A percentile compares a stretch with the other conserved stretches of the same genome.
Evolutionary conservation across 1,284 basidiomycete genomes (phyloP).

Genomic region (Microbotryum silenes-acaulis): DNA sequence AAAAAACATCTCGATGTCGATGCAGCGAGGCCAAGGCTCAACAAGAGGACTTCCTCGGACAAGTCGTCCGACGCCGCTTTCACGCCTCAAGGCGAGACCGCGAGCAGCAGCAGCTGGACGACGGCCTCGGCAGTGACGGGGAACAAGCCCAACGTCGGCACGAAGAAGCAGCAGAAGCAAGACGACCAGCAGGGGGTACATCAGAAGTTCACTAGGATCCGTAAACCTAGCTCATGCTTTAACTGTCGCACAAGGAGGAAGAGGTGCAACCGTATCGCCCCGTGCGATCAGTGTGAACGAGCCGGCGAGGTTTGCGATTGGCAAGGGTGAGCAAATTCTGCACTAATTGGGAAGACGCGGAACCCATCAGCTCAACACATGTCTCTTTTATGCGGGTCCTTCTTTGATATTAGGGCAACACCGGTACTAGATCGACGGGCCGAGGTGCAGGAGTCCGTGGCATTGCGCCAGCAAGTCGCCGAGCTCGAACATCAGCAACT

Average conservation of each 20-base stretch:
- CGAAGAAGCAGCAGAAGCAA: background rate
- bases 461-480: slow-evolving; percentile 9
- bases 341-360: slow-evolving; percentile 1
- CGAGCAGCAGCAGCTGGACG: background rate
- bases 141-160: background rate
- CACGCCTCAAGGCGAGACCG: background rate
- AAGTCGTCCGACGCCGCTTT: background rate
- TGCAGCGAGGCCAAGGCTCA: too few species aligned
- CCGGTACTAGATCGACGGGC: slow-evolving; percentile 16
- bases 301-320: background rate
- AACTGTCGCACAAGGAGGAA: slow-evolving; percentile 17
- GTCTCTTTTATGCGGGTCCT: too few species aligned
- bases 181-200: too few species aligned
- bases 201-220: slow-evolving; percentile 21
- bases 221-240: slow-evolving; percentile 21
- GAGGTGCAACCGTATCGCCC: slow-evolving; percentile 19
- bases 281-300: slow-evolving; percentile 23
- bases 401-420: slow-evolving; percentile 8
- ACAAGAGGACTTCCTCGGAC: too few species aligned
- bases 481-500: too few species aligned
- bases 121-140: background rate
- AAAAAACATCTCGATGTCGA: too few species aligned
- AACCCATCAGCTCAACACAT: too few species aligned
- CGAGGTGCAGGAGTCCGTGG: background rate
- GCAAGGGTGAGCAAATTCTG: slow-evolving; percentile 8